Percentiles rank a stretch among this genome's conserved stretches.
Evolutionary conservation across 2,329 filamentous ascomycete species (phyloP).

Genomic region (Lecanosticta acicola): DNA sequence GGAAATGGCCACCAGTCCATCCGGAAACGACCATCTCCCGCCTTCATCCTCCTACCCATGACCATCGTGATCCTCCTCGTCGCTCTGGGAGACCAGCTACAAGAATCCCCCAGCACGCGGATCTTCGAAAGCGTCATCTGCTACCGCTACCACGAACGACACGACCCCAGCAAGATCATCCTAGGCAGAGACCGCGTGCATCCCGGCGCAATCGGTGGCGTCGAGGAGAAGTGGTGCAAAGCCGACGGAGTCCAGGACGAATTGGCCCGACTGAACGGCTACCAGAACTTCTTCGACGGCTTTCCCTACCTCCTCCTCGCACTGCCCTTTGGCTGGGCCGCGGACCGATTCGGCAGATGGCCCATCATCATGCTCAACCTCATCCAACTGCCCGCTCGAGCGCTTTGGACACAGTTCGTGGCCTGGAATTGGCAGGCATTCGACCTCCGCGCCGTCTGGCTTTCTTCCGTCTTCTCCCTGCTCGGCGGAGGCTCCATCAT

Average conservation of each 20-base stretch:
- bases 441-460: slow-evolving; percentile 30
- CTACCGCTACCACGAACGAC: slow-evolving; percentile 43
- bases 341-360: slow-evolving; percentile 33
- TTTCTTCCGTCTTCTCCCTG: slow-evolving; percentile 27
- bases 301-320: slow-evolving; percentile 37
- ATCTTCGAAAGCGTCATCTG: slow-evolving; percentile 53
- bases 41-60: slow-evolving; percentile 22
- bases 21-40: slow-evolving; percentile 4
- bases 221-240: slow-evolving; percentile 47
- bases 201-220: slow-evolving; percentile 30
- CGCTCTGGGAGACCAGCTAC: slow-evolving; percentile 39
- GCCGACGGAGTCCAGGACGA: slow-evolving; percentile 45
- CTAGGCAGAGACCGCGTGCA: slow-evolving; percentile 23
- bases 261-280: slow-evolving; percentile 50
- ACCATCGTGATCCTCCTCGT: slow-evolving; percentile 41
- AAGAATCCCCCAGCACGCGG: slow-evolving; percentile 42
- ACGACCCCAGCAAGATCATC: slow-evolving; percentile 30
- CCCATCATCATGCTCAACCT: slow-evolving; percentile 29
- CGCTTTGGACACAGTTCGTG: slow-evolving; percentile 30
- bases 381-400: slow-evolving; percentile 20
- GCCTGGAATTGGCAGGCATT: slow-evolving; percentile 34
- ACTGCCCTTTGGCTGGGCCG: slow-evolving; percentile 33
- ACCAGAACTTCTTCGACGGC: slow-evolving; percentile 42
- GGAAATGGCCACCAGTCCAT: slow-evolving; percentile 2
- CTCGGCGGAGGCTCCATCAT: slow-evolving; percentile 28